Base-by-base conservation (phyloP, 306 rosid genomes). In the Cicer judaicum region DNA sequence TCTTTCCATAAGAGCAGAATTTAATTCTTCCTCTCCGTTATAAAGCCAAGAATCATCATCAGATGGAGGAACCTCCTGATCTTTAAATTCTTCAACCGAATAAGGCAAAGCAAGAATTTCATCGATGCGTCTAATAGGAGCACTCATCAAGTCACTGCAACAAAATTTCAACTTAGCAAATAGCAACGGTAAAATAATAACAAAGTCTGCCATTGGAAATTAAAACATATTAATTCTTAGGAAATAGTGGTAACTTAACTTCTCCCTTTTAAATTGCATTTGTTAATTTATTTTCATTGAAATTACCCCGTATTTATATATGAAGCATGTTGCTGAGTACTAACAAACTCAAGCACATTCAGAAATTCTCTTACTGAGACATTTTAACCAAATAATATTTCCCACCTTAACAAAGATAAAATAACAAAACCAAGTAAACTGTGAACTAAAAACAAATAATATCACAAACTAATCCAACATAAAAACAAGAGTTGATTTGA, bases 11-110 rank as follows among this genome's bases (percentile, higher is more conserved):
- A 94, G 93, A 39, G 88, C 93, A 43, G 88, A 78, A 84, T 86
- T 90, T 78, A 94, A 83, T 49, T 92, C 99, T 41, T 85, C 97
- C 74, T 94, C 99, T 59, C 96, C 99, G 52, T 68, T 47, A 81
- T 92, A 90, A 57, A 92, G 89, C 99, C 97, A 95, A 21, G 90
- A 87, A 83, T 95, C 98, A 69, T 85, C 84, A 68, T 92, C 97
- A 78, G 96, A 89, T 47, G 97, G 93, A 76, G 93, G 92, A 77
- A 90, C 82, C 46, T 84, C 91, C 56, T 64, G 90, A 71, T 68
- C 76, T 78, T 69, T 85, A 70, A 92, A 89, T 76, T 85, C 88
- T 52, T 92, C 90, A 10, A 63, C 88, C 1, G 96, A 89, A 77
- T 86, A 60, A 4, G 89, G 87, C 59, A 87, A 67, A 67, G 92